Base-by-base conservation (phyloP, 169 alveolate species). In the Cryptosporidium tyzzeri region DNA sequence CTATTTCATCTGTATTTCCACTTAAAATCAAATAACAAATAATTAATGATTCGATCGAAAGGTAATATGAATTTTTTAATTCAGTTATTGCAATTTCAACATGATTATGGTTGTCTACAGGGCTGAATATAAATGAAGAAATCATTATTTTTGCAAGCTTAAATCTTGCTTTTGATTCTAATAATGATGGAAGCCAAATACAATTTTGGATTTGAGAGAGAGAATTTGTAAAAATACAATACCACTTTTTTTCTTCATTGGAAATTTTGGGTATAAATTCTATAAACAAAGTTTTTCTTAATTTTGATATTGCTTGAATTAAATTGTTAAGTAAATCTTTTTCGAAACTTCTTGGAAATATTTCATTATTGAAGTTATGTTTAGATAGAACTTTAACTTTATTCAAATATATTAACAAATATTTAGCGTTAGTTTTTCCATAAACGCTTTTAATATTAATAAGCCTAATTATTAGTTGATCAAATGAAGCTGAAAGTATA, bases 151-250 rank as follows among this genome's bases (percentile, higher is more conserved):
- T 73, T 37, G 86, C 86, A n/a, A 33, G 58, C 14, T 73, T 73
- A 18, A 73, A 73, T 55, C 86, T 51, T 16, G 44, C 12, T 41
- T 73, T 73, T 31, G 86, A 73, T 59, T 73, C 86, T 35, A 73
- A n/a, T 10, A 53, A 39, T 18, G 86, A 73, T 18, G 86, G 86
- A 73, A 73, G 44, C 86, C 86, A 73, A 58, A 73, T 37, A 35
- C 71, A 53, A 51, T 58, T 55, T 6, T 55, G 62, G 18, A 51
- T 73, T 41, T 73, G 62, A 3, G 39, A 50, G 68, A 73, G 58
- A 29, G 44, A 59, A 50, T 45, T 29, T 16, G 70, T 0, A 51
- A 33, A 53, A 35, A 73, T 35, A 73, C 37, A 14, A 16, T 33
- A 55, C 86, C 86, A 73, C 2, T 73, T 23, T 53, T 35, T 51